Base-by-base conservation (phyloP, 768 basidiomycete species). In the Dendrothele bispora region DNA sequence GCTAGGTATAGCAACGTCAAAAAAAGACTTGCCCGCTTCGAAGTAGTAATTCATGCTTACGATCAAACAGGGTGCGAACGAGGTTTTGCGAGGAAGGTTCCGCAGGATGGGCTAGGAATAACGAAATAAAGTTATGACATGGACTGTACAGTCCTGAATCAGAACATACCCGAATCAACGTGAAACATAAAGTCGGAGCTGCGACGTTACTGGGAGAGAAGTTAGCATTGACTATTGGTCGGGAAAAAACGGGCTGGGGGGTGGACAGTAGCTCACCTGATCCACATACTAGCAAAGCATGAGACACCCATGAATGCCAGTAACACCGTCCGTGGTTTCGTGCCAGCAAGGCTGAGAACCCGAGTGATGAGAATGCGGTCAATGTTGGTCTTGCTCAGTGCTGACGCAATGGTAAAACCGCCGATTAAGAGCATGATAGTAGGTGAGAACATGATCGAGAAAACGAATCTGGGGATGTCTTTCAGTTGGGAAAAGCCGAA, bases 251-350 rank as follows among this genome's bases (percentile, higher is more conserved):
- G n/a, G n/a, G 39, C 28, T 4, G 39, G 34, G 26, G 30, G 40
- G 47, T 32, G 46, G 46, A 39, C 30, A 21, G 8, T n/a, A 41
- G 53, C 67, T 37, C 46, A 86, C 88, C 88, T 94, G 59, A 99
- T 98, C 97, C 94, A 98, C 95, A 98, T 99, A 66, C 91, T 94
- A 3, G 95, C 93, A 62, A 99, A 99, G 61, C 94, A 98, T 2
- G 94, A 88, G 15, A 99, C 94, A 36, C 75, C 83, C 97, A 98
- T 98, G 64, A 98, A 91, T 0, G 92, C 86, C 37, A 99, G 78
- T 7, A 99, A 72, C 3, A 99, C 95, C 1, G 79, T 86, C 51
- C 81, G 84, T 2, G 95, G 97, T 46, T 78, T 78, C 10, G 91
- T 86, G 4, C 97, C 95, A 6, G 97, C 97, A 42, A 98, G 74